Conservation (phyloP, 768 basidiomycete species). For the Panus rudis region DNA sequence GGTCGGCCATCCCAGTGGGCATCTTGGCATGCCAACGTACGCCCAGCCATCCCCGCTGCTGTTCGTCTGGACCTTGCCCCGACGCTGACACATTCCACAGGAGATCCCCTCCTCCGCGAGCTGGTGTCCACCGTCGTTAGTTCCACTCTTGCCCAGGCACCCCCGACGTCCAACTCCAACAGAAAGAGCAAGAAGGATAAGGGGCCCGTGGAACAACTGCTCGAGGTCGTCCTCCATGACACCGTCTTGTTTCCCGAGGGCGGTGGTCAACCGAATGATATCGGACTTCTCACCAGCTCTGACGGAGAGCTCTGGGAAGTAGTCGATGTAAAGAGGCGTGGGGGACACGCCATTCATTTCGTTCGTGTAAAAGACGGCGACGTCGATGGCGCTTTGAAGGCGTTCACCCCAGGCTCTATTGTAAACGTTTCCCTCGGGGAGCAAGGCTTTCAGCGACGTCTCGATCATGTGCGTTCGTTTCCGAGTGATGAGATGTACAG, state of each 20-base stretch:
- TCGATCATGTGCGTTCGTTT: constrained; percentile 56
- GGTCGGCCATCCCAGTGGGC: constrained; percentile 59
- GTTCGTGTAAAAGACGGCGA: constrained; percentile 37
- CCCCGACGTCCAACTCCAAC: constrained; percentile 27
- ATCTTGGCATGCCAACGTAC: constrained; percentile 75
- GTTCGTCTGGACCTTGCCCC: neutral
- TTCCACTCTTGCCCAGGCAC: constrained; percentile 39
- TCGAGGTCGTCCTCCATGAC: constrained; percentile 67
- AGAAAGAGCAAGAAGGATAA: constrained; percentile 45
- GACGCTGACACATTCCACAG: constrained; percentile 26
- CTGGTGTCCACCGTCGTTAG: constrained; percentile 53
- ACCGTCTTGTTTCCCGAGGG: constrained; percentile 81
- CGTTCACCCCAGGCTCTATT: constrained; percentile 43
- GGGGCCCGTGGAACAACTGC: constrained; percentile 42
- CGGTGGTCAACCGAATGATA: constrained; percentile 75
- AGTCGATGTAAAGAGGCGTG: constrained; percentile 58
- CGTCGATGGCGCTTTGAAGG: constrained; percentile 35
- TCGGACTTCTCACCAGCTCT: constrained; percentile 43
- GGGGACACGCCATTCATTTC: constrained; percentile 72
- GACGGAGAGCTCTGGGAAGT: constrained; percentile 51
- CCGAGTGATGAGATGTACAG: neutral
- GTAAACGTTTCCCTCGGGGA: constrained; percentile 51
- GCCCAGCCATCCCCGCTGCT: constrained; percentile 9
- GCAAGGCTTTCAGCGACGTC: constrained; percentile 55
- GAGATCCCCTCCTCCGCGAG: constrained; percentile 60